phyloP scores from a whole-genome alignment of 148 eudicot genomes.

The Vaccinium corymbosum region DNA sequence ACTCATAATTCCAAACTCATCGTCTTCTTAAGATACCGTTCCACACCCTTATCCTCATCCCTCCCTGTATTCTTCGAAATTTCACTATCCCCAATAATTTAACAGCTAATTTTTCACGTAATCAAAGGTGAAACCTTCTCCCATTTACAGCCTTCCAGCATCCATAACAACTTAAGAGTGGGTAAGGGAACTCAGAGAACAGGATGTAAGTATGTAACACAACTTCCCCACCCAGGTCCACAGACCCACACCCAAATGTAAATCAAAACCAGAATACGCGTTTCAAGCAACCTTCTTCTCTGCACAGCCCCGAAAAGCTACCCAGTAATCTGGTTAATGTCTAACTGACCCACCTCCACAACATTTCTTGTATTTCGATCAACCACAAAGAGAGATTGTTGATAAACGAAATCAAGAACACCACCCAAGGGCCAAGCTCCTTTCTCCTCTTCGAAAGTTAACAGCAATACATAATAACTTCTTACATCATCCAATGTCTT shows the following conservation, averaged over 20 bases:
- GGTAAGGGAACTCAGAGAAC: not conserved
- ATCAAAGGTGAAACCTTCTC: not conserved
- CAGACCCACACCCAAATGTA: too few species aligned
- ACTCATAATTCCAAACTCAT: too few species aligned
- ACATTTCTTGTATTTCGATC: not conserved
- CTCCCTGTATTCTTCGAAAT: not conserved
- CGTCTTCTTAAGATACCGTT: not conserved
- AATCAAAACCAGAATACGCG: too few species aligned
- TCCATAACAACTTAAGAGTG: not conserved
- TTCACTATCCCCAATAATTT: not conserved
- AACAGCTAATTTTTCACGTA: not conserved
- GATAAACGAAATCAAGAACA: not conserved
- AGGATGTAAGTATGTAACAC: not conserved
- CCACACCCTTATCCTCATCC: not conserved
- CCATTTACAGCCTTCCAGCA: not conserved
- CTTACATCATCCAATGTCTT: not conserved
- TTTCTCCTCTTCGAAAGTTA: not conserved
- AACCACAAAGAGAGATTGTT: not conserved
- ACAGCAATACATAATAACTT: not conserved
- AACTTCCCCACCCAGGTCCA: not conserved
- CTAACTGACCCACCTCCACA: not conserved
- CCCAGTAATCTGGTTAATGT: not conserved
- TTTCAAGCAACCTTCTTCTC: not conserved
- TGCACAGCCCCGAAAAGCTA: not conserved
- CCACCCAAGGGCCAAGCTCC: not conserved